Conservation (phyloP, 768 basidiomycete genomes). For the Daedaleopsis sinensis region DNA sequence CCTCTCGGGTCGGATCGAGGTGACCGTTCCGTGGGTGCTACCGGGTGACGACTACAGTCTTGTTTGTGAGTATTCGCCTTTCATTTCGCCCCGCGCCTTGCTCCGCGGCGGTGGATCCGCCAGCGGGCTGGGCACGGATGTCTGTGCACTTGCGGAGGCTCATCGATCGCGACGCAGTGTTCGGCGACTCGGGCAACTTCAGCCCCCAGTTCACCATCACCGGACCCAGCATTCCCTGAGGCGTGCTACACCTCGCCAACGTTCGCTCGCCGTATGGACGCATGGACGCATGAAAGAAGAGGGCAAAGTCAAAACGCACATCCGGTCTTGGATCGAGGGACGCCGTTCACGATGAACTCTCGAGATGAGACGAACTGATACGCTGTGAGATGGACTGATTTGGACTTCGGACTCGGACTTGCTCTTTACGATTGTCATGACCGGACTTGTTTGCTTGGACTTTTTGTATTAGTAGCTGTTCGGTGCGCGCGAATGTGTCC, state of each 20-base stretch:
- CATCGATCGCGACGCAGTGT: slow-evolving; percentile 33
- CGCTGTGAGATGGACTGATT: too few relatives aligned
- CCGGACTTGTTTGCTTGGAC: too few relatives aligned
- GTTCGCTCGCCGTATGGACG: neutral
- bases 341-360: too few relatives aligned
- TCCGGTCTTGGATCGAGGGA: too few relatives aligned
- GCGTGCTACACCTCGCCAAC: neutral
- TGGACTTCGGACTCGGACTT: too few relatives aligned
- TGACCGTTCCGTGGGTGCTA: slow-evolving; percentile 38
- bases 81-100: neutral
- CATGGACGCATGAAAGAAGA: too few relatives aligned
- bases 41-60: slow-evolving; percentile 35
- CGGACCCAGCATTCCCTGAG: neutral
- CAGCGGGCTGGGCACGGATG: neutral
- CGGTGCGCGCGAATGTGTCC: too few relatives aligned
- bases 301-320: neutral
- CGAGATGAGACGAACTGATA: too few relatives aligned
- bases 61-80: slow-evolving; percentile 37
- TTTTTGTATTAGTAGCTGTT: too few relatives aligned
- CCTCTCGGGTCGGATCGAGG: slow-evolving; percentile 33
- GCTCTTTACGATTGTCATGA: too few relatives aligned
- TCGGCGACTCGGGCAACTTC: slow-evolving; percentile 50
- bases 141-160: too few relatives aligned
- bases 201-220: slow-evolving; percentile 42
- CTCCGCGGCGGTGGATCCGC: neutral